Percentiles rank a stretch among this genome's conserved stretches.
phyloP scores from a whole-genome alignment of 2,329 filamentous ascomycete genomes.

The Ophiocordyceps sinensis region DNA sequence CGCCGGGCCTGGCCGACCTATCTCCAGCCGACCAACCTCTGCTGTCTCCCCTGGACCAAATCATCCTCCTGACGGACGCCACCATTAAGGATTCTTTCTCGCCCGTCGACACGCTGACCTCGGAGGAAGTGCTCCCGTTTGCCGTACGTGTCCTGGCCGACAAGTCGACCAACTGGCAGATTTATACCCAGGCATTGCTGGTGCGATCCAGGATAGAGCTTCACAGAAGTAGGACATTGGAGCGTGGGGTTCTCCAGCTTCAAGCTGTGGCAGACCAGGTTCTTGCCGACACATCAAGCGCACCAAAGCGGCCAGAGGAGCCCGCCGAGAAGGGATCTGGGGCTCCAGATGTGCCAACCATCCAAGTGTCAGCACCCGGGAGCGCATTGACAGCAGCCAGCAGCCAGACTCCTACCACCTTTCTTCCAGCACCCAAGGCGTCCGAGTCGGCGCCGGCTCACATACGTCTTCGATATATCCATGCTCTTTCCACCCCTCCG shows the following conservation, averaged over 20 bases:
- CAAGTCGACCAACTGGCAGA: constrained; percentile 91
- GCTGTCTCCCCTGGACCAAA: constrained; percentile 71
- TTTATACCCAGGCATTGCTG: constrained; percentile 86
- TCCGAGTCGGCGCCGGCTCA: constrained; percentile 65
- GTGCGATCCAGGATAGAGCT: constrained; percentile 83
- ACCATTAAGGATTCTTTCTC: constrained; percentile 82
- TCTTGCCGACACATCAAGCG: constrained; percentile 59
- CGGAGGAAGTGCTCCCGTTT: constrained; percentile 89
- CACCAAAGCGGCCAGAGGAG: constrained; percentile 13
- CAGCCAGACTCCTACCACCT: constrained; percentile 48
- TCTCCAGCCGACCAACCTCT: constrained; percentile 71
- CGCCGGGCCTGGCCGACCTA: constrained; percentile 46
- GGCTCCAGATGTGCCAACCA: constrained; percentile 25
- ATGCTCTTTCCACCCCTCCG: constrained; percentile 69
- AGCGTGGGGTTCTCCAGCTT: constrained; percentile 79
- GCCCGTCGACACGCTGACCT: constrained; percentile 68
- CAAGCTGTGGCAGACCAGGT: constrained; percentile 94
- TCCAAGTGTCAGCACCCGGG: constrained; percentile 27
- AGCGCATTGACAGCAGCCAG: constrained; percentile 9
- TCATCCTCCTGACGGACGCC: constrained; percentile 74
- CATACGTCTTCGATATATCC: constrained; percentile 69
- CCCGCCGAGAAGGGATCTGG: constrained; percentile 10
- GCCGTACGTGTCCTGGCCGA: constrained; percentile 77
- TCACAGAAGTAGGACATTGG: constrained; percentile 72
- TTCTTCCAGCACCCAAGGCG: constrained; percentile 62